Percentiles rank a stretch among this genome's conserved stretches.
phyloP scores from a whole-genome alignment of 768 basidiomycete genomes.

The Infundibulicybe gibba region DNA sequence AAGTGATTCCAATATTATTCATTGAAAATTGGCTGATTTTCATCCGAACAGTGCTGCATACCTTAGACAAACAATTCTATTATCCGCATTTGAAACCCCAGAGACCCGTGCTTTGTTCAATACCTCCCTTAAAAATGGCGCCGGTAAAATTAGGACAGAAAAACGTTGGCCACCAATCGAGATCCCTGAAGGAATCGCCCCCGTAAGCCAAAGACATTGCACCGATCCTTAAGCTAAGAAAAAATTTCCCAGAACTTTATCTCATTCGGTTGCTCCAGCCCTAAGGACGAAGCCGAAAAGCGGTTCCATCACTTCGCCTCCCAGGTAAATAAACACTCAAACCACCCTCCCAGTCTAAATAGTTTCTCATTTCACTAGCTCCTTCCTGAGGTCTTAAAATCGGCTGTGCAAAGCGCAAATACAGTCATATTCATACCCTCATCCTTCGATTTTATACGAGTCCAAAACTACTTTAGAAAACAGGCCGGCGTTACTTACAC shows the following conservation, averaged over 20 bases:
- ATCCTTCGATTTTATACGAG: constrained; percentile 93
- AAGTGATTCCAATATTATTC: constrained; percentile 23
- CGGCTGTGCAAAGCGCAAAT: constrained; percentile 89
- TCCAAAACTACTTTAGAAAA: constrained; percentile 85
- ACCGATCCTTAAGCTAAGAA: background rate
- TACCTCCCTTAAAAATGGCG: constrained; percentile 71
- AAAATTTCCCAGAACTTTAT: constrained; percentile 53
- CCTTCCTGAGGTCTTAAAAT: constrained; percentile 80
- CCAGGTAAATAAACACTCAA: constrained; percentile 44
- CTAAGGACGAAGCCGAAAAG: constrained; percentile 80
- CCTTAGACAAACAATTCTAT: constrained; percentile 84
- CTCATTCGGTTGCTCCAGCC: constrained; percentile 66
- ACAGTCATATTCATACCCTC: constrained; percentile 90
- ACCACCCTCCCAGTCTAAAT: background rate
- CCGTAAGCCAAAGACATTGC: constrained; percentile 39
- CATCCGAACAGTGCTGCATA: constrained; percentile 59
- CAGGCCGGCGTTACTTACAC: constrained; percentile 66
- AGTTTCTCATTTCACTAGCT: constrained; percentile 43
- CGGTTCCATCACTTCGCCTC: constrained; percentile 86
- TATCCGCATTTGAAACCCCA: constrained; percentile 87
- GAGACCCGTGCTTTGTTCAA: constrained; percentile 84
- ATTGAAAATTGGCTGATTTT: background rate
- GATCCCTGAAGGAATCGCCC: constrained; percentile 82
- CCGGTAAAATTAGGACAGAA: constrained; percentile 76
- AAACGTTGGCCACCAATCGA: constrained; percentile 67